A percentile compares a stretch with the other conserved stretches of the same genome.
Conservation (phyloP, 768 basidiomycete genomes). For the Mycena polygramma region DNA sequence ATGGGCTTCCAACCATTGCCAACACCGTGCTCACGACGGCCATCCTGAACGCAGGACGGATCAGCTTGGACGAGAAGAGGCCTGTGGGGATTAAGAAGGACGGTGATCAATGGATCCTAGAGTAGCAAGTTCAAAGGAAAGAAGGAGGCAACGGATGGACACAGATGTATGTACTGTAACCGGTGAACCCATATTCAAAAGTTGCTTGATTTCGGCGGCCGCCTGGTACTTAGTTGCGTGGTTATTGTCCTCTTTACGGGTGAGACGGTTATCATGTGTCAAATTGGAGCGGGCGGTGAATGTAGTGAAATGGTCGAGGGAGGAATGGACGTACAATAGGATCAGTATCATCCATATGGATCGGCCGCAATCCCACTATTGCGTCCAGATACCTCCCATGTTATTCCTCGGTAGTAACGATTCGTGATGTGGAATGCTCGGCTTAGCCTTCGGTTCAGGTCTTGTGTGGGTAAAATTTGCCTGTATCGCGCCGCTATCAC, state of each 20-base stretch:
- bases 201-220: slow-evolving; percentile 18
- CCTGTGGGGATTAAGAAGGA: slow-evolving; percentile 82
- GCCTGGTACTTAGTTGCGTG: background rate
- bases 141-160: slow-evolving; percentile 25
- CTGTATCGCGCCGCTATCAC: slow-evolving; percentile 5
- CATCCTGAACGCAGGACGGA: slow-evolving; percentile 91
- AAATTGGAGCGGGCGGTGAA: slow-evolving; percentile 33
- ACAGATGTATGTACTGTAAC: slow-evolving; percentile 26
- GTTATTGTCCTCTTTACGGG: slow-evolving; percentile 17
- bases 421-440: slow-evolving; percentile 34
- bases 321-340: slow-evolving; percentile 36
- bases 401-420: slow-evolving; percentile 28
- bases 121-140: slow-evolving; percentile 55
- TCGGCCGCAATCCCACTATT: slow-evolving; percentile 33
- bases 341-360: slow-evolving; percentile 33
- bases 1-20: slow-evolving; percentile 88
- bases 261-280: slow-evolving; percentile 15
- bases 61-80: slow-evolving; percentile 91
- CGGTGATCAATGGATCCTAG: slow-evolving; percentile 74
- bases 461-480: slow-evolving; percentile 39
- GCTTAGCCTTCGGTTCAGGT: slow-evolving; percentile 27
- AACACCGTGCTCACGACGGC: slow-evolving; percentile 91
- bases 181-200: slow-evolving; percentile 5
- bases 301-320: slow-evolving; percentile 37
- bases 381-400: slow-evolving; percentile 32